These are phyloP conservation scores for Alnus rubra DNA, from an alignment of 306 rosid genomes.

Conservation along the genomic window DNA sequence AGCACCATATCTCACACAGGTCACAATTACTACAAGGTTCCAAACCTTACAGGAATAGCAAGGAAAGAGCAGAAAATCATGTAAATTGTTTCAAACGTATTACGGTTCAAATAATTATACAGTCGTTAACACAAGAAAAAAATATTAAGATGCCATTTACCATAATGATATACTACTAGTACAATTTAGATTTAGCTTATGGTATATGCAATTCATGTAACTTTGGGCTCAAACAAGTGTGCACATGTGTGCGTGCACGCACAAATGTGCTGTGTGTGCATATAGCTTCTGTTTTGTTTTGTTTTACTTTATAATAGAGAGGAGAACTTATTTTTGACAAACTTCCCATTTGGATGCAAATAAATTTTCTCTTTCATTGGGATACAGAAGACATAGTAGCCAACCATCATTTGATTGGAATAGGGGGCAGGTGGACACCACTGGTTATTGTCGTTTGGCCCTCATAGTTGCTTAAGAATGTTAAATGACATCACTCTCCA, in stretches of 20 bases:
- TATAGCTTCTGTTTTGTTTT: not conserved
- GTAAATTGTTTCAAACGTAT: not conserved
- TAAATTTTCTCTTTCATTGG: not conserved
- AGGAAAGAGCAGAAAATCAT: not conserved
- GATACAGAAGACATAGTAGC: not conserved
- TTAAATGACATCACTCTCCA: not conserved
- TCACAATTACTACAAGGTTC: not conserved
- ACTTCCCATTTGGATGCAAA: not conserved
- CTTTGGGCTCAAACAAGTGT: not conserved
- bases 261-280: too few species aligned
- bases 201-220: not conserved
- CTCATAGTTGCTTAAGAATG: not conserved
- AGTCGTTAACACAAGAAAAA: not conserved
- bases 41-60: slow-evolving; percentile 1
- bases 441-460: too few species aligned
- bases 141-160: not conserved
- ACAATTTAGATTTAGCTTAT: not conserved
- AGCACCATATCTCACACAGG: not conserved
- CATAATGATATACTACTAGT: not conserved
- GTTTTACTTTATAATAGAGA: not conserved
- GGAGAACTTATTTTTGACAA: not conserved
- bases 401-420: not conserved
- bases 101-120: not conserved
- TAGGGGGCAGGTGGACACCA: not conserved
- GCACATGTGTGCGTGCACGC: not conserved